Conservation (phyloP, 1,139 yeast species). For the Lodderomyces beijingensis region DNA sequence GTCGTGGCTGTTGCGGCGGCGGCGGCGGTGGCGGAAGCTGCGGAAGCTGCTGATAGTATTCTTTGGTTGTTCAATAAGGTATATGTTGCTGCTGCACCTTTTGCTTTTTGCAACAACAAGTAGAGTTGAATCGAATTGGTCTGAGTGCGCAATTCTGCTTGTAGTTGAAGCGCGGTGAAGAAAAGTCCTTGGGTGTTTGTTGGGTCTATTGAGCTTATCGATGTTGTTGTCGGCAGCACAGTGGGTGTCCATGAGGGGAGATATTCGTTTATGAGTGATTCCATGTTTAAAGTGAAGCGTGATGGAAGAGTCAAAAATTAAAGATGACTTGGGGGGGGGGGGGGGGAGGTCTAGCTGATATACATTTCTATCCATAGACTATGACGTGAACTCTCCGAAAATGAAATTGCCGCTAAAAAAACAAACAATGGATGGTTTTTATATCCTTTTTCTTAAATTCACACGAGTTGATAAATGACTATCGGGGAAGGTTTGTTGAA, state of each 20-base stretch:
- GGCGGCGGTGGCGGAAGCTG: conserved; percentile 4
- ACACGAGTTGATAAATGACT: too few relatives aligned
- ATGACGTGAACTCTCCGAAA: too few relatives aligned
- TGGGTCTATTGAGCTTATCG: conserved; percentile 15
- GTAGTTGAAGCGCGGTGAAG: conserved; percentile 8
- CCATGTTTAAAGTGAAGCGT: conserved; percentile 4
- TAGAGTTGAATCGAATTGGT: conserved; percentile 12
- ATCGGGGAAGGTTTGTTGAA: too few relatives aligned
- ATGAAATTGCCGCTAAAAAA: too few relatives aligned
- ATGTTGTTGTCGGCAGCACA: conserved; percentile 11
- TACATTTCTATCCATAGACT: too few relatives aligned
- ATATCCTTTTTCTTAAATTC: too few relatives aligned
- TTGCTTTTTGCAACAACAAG: conserved; percentile 11
- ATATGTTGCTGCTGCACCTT: conserved; percentile 38
- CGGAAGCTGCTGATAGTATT: conserved; percentile 38
- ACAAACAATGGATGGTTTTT: too few relatives aligned
- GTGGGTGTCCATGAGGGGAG: conserved; percentile 19
- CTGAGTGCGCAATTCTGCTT: conserved; percentile 13
- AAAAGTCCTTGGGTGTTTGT: conserved; percentile 17
- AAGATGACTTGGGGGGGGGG: too few relatives aligned
- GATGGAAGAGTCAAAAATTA: too few relatives aligned
- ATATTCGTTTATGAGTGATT: conserved; percentile 6
- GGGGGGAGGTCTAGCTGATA: too few relatives aligned
- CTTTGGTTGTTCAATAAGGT: conserved; percentile 28
- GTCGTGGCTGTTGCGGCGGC: neutral